These are phyloP conservation scores for Linanthus parryae DNA, from an alignment of 148 eudicot genomes.

Conservation along the genomic window DNA sequence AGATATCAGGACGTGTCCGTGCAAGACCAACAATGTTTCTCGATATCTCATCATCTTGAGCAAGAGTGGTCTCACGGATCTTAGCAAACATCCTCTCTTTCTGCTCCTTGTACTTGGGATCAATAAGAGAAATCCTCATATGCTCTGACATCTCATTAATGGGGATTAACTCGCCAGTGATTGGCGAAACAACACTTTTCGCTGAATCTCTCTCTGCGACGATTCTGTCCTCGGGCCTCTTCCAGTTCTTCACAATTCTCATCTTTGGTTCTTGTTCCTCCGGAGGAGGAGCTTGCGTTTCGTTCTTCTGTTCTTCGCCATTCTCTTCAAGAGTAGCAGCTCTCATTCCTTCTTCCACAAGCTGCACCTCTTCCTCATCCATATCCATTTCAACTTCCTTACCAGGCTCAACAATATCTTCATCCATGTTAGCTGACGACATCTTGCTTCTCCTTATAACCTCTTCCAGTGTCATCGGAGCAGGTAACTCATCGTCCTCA, in stretches of 20 bases:
- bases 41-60: constrained; percentile 58
- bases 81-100: constrained; percentile 73
- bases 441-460: constrained; percentile 62
- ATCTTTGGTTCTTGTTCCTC: constrained; percentile 60
- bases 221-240: constrained; percentile 59
- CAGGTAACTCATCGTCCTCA: constrained; percentile 56
- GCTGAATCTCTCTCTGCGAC: constrained; percentile 46
- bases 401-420: constrained; percentile 46
- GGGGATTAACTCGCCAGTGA: constrained; percentile 56
- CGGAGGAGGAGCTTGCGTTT: constrained; percentile 22
- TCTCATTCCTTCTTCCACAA: constrained; percentile 59
- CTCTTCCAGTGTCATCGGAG: constrained; percentile 67
- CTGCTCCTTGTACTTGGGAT: constrained; percentile 69
- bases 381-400: constrained; percentile 67
- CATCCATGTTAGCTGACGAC: constrained; percentile 36
- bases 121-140: constrained; percentile 64
- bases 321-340: constrained; percentile 52
- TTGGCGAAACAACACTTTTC: constrained; percentile 48
- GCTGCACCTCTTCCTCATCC: constrained; percentile 66
- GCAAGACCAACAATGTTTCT: constrained; percentile 64
- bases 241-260: constrained; percentile 68
- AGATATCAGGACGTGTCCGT: constrained; percentile 64
- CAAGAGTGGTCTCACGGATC: constrained; percentile 67
- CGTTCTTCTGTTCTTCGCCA: constrained; percentile 32
- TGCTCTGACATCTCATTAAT: constrained; percentile 63